A percentile compares a stretch with the other conserved stretches of the same genome.
Conservation (phyloP, 805 yeast species). For the Saitoella complicata region DNA sequence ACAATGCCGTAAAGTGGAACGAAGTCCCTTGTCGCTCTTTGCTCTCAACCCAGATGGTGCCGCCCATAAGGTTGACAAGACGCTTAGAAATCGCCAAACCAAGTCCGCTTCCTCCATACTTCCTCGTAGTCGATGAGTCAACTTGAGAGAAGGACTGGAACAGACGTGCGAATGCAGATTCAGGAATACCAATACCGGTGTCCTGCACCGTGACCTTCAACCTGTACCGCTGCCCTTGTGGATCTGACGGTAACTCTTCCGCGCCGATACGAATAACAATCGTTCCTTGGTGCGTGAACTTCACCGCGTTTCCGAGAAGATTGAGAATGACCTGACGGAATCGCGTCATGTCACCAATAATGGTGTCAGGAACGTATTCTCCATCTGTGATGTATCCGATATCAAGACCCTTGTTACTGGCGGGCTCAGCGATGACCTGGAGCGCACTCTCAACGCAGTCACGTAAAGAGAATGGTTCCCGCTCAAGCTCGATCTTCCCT, state of each 20-base stretch:
- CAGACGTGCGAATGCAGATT: constrained; percentile 27
- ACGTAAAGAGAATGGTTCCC: not conserved
- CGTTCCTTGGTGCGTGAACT: not conserved
- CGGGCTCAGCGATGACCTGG: not conserved
- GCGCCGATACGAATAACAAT: constrained; percentile 19
- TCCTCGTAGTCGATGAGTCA: constrained; percentile 37
- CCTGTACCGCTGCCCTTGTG: constrained; percentile 20
- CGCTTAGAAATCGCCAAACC: constrained; percentile 35
- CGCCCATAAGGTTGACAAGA: constrained; percentile 34
- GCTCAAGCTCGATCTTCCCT: not conserved
- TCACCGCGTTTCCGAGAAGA: not conserved
- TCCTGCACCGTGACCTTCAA: constrained; percentile 27
- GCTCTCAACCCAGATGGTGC: constrained; percentile 31
- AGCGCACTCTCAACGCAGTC: not conserved
- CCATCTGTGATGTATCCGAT: not conserved
- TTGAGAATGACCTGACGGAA: not conserved
- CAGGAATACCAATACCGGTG: constrained; percentile 38
- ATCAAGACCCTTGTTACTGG: not conserved
- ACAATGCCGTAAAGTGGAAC: constrained; percentile 17
- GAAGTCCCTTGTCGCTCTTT: constrained; percentile 27
- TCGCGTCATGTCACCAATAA: not conserved
- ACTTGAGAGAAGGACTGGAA: constrained; percentile 40
- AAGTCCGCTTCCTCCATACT: constrained; percentile 37
- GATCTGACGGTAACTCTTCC: constrained; percentile 13
- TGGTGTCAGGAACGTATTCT: constrained; percentile 2